A percentile compares a stretch with the other conserved stretches of the same genome.
These are phyloP conservation scores for Trichoderma harzianum DNA, from an alignment of 2,329 filamentous ascomycete species.

Conservation along the genomic window DNA sequence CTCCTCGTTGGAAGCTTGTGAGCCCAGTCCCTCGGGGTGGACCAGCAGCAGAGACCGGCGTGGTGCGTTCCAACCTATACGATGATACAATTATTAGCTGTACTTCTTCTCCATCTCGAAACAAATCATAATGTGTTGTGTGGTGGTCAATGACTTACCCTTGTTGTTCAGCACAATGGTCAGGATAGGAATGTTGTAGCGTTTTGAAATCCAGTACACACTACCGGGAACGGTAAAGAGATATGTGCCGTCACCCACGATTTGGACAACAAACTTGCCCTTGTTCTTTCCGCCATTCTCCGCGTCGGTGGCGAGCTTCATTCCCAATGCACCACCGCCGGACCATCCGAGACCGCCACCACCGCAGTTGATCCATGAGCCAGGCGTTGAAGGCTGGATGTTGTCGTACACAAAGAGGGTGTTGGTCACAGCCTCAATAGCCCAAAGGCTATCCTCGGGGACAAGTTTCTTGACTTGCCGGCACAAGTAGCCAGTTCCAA, in stretches of 20 bases:
- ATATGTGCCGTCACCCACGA: slow-evolving; percentile 57
- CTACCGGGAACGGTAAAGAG: slow-evolving; percentile 53
- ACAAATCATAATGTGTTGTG: not conserved
- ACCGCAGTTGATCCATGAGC: slow-evolving; percentile 77
- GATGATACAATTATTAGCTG: not conserved
- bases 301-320: slow-evolving; percentile 63
- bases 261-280: slow-evolving; percentile 51
- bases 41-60: slow-evolving; percentile 55
- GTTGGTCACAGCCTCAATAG: slow-evolving; percentile 75
- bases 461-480: slow-evolving; percentile 32
- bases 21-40: slow-evolving; percentile 54
- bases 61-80: slow-evolving; percentile 57
- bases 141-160: slow-evolving; percentile 32
- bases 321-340: slow-evolving; percentile 69
- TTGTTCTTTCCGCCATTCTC: slow-evolving; percentile 44
- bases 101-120: not conserved
- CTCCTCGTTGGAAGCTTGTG: slow-evolving; percentile 56
- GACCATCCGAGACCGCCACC: slow-evolving; percentile 80
- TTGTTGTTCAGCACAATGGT: slow-evolving; percentile 57
- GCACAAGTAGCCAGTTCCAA: slow-evolving; percentile 41
- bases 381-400: slow-evolving; percentile 63
- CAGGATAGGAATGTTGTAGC: slow-evolving; percentile 53
- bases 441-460: slow-evolving; percentile 62
- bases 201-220: slow-evolving; percentile 54
- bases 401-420: slow-evolving; percentile 66